Evolutionary conservation across 2,329 filamentous ascomycete genomes (phyloP), one percentile per base, ranked within the genome.

Genomic region (Nothophoma quercina): DNA sequence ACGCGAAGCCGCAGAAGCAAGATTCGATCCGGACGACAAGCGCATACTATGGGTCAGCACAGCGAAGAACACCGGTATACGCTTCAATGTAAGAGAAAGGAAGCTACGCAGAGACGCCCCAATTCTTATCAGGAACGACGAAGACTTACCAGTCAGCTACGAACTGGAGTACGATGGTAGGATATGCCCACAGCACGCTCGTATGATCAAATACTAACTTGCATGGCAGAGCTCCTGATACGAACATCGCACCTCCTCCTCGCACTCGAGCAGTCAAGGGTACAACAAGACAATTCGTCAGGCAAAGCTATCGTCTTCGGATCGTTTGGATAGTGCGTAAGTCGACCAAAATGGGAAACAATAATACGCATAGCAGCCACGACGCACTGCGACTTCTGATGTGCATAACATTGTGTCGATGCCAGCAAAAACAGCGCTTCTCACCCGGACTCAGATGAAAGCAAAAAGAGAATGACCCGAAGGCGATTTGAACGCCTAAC

Each of bases 141-240:
- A 90, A 46, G 85, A 91, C 36, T 73, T 83, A n/a, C 80, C 87
- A 3, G 84, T 90, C 8, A 85, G 81, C 46, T 95, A 91, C 68
- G 82, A 82, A 34, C 77, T 95, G 22, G 83, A 89, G 49, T 89
- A 90, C 65, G 80, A 90, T 82, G 87, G 89, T 91, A 77, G 52
- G 80, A 68, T 35, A n/a, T n/a, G n/a, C n/a, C n/a, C n/a, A 21
- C 21, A 21, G 12, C 28, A 6, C 9, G 12, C 7, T 7, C 16
- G 36, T 8, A 12, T 43, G 34, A 6, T 23, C 12, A 4, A 3
- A 15, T 9, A 22, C 35, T 50, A 5, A 60, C 21, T 6, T 9
- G 1, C 2, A 12, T 25, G 10, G 30, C 30, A 70, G 71, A 72
- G 45, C 62, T 72, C 5, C 57, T 72, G 15, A 64, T 71, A 22